These are phyloP conservation scores for Rhizopus microsporus DNA, from an alignment of 371 early-diverging fungal species.

Conservation along the genomic window DNA sequence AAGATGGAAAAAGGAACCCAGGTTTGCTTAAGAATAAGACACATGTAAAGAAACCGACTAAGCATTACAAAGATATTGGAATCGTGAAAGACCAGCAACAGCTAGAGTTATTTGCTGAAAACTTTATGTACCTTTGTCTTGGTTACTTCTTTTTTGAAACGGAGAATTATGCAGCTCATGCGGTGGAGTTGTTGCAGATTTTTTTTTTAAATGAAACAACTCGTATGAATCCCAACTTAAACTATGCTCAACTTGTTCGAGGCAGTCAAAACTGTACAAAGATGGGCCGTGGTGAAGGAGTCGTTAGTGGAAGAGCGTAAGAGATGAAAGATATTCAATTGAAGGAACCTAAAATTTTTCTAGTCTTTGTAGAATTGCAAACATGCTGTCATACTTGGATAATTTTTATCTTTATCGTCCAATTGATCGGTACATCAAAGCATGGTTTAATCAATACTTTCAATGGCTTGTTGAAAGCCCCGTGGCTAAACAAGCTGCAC, in stretches of 20 bases:
- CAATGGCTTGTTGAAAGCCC: conserved; percentile 32
- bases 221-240: conserved; percentile 44
- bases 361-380: conserved; percentile 37
- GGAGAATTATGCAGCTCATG: conserved; percentile 34
- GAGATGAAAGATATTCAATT: not conserved
- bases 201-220: conserved; percentile 39
- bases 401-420: conserved; percentile 18
- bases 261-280: conserved; percentile 32
- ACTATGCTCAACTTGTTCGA: conserved; percentile 44
- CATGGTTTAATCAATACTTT: conserved; percentile 35
- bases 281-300: conserved; percentile 38
- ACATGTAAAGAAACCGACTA: not conserved
- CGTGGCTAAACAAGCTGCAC: conserved; percentile 25
- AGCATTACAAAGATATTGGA: conserved; percentile 22
- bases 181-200: conserved; percentile 26
- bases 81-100: conserved; percentile 37
- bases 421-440: conserved; percentile 10
- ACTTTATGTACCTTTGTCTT: conserved; percentile 29
- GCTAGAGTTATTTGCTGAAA: conserved; percentile 41
- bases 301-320: conserved; percentile 43
- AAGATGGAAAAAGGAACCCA: conserved; percentile 47
- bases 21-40: conserved; percentile 16
- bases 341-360: not conserved
- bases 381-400: conserved; percentile 31
- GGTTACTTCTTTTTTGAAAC: conserved; percentile 34